phyloP scores from a whole-genome alignment of 495 filamentous ascomycete species.

The Penicillium odoratum region DNA sequence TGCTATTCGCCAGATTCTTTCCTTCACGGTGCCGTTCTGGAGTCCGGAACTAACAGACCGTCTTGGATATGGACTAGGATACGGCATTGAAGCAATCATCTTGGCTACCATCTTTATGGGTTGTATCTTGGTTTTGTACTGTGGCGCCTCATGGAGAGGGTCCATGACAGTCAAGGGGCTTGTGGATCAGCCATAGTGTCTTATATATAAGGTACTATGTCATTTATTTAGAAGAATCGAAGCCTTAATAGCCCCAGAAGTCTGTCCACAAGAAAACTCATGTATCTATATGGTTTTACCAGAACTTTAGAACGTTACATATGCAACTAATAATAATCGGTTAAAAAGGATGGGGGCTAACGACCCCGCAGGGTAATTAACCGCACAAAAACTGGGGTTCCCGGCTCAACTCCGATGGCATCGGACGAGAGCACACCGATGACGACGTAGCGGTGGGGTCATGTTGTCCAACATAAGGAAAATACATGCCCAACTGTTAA shows the following conservation, averaged over 20 bases:
- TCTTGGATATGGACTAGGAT: constrained; percentile 2
- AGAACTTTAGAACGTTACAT: neutral
- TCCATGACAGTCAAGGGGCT: neutral
- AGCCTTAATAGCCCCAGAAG: neutral
- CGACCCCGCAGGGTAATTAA: neutral
- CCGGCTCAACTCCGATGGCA: neutral
- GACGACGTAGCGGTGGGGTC: neutral
- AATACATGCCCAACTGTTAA: neutral
- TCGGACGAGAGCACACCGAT: constrained; percentile 10
- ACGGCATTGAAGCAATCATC: constrained; percentile 2
- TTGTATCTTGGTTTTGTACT: neutral
- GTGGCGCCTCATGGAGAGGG: neutral
- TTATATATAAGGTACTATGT: neutral
- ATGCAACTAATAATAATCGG: neutral
- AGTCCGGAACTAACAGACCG: neutral
- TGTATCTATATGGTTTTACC: neutral
- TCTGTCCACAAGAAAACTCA: neutral
- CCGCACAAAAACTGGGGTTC: neutral
- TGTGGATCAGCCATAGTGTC: neutral
- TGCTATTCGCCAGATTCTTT: constrained; percentile 1
- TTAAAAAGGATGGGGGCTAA: neutral
- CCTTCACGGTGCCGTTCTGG: constrained; percentile 5
- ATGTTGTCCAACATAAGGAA: neutral
- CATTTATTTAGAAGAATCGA: neutral
- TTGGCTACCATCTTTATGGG: neutral